Evolutionary conservation across 192 early-diverging fungal genomes (phyloP), one percentile per base, ranked within the genome.

Genomic region (Coemansia biformis): DNA sequence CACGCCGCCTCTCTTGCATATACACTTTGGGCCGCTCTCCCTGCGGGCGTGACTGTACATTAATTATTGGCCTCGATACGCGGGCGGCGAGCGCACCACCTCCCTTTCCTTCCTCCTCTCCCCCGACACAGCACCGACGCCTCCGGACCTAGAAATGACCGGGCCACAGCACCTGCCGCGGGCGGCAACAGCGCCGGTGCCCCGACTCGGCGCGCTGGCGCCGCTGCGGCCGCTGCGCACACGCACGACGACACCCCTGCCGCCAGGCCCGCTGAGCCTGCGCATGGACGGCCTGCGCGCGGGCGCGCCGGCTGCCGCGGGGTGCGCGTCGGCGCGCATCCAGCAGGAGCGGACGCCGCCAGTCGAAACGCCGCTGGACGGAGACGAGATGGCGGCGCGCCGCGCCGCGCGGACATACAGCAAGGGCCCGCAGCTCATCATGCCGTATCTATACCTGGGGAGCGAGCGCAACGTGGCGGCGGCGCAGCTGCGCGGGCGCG

Each of bases 401-500:
- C 44, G 63, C 3, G 70, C 62, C 2, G 70, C 57, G 3, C 55
- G 51, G 19, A 59, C 44, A 14, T 72, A 72, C 39, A 31, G 49
- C 13, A 38, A 40, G 38, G 68, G 68, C 6, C 68, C 68, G 13
- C 61, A 59, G 47, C 52, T 48, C 13, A 72, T 72, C 17, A 72
- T 72, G 68, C 61, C 61, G 45, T 64, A 54, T 14, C 54, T 72
- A 49, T 72, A 51, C 31, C 38, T 72, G 43, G 62, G 70, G 16
- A 59, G 70, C 12, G 58, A 52, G 22, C 34, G 33, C n/a, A 61
- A 63, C 43, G 58, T 48, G 11, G 37, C 18, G 1, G 35, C 15
- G 49, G 37, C 5, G 43, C 57, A 56, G 57, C 47, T 66, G 28
- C 32, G 11, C 21, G 15, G 0, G 0, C 42, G 36, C 22, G 57